Evolutionary conservation across 1,284 basidiomycete species (phyloP).

Genomic region (Rhodotorula sp.): DNA sequence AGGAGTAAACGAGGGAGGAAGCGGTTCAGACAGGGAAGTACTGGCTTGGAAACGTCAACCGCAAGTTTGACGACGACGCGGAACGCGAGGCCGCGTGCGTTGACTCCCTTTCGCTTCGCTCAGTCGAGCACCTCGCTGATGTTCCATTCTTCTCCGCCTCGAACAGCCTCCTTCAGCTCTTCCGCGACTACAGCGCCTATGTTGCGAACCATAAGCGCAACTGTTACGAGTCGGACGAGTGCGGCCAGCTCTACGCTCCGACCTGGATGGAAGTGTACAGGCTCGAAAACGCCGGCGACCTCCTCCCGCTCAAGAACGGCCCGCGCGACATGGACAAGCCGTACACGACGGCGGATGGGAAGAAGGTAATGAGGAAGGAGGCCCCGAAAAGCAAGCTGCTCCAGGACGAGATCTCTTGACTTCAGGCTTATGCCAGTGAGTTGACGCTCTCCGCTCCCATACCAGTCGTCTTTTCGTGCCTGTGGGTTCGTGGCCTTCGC

Average conservation of each 20-base stretch:
- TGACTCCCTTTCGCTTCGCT: too few species aligned
- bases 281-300: background rate
- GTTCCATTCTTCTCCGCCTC: background rate
- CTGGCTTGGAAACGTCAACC: background rate
- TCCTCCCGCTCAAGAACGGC: background rate
- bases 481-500: background rate
- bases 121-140: background rate
- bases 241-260: background rate
- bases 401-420: background rate
- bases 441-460: too few species aligned
- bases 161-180: conserved; percentile 9
- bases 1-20: conserved; percentile 1
- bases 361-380: background rate
- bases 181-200: background rate
- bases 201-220: conserved; percentile 1
- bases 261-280: conserved; percentile 5
- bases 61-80: background rate
- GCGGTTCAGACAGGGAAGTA: background rate
- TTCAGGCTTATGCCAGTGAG: background rate
- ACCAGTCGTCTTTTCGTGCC: too few species aligned
- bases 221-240: background rate
- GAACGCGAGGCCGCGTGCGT: conserved; percentile 19
- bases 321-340: conserved; percentile 4
- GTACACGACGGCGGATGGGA: background rate
- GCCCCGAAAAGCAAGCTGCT: conserved; percentile 1